Evolutionary conservation across 768 basidiomycete species (phyloP).

Genomic region (Trametes meyenii): DNA sequence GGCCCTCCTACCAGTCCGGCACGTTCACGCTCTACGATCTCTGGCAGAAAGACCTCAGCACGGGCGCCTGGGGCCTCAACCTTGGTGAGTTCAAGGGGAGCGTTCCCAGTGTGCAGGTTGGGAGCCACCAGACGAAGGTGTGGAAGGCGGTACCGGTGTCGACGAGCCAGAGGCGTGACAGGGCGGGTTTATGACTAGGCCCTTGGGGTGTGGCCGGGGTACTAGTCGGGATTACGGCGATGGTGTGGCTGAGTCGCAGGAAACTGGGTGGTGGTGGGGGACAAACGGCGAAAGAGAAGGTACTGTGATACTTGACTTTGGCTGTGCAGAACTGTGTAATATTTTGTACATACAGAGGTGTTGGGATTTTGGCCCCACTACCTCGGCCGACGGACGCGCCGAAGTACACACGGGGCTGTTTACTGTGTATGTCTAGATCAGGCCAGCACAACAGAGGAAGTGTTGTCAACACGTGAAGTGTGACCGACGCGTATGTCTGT

Average conservation of each 20-base stretch:
- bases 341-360: not conserved
- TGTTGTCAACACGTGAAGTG: conserved; percentile 2
- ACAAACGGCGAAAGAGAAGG: not conserved
- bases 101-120: conserved; percentile 30
- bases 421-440: too few relatives aligned
- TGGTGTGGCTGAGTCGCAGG: conserved; percentile 1
- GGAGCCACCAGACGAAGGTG: conserved; percentile 35
- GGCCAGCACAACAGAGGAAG: too few relatives aligned
- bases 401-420: not conserved
- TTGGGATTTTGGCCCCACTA: not conserved
- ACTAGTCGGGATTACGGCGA: not conserved
- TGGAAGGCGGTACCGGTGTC: conserved; percentile 33
- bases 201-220: not conserved
- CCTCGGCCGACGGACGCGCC: too few relatives aligned
- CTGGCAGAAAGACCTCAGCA: conserved; percentile 36
- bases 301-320: not conserved
- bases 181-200: conserved; percentile 23
- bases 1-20: conserved; percentile 27
- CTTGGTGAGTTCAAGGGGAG: conserved; percentile 30
- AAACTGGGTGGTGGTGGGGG: not conserved
- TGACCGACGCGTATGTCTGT: not conserved
- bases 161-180: conserved; percentile 7
- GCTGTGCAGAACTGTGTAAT: not conserved
- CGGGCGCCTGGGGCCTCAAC: conserved; percentile 32
- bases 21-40: conserved; percentile 37